phyloP scores from a whole-genome alignment of 202 grass and related monocot genomes.

The Zoysia matrella region DNA sequence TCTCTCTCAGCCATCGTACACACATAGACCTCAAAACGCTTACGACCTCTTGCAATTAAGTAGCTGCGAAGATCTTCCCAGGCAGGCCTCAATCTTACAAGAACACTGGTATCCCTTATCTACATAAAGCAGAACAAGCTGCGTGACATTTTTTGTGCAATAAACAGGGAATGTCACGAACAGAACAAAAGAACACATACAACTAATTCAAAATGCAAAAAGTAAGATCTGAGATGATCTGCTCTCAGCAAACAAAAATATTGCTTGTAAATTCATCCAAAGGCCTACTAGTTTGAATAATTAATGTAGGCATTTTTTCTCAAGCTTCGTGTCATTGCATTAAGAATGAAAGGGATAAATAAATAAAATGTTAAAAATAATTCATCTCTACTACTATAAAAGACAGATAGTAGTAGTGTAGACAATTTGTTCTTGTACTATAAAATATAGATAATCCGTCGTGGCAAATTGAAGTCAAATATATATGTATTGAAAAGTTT shows the following conservation, averaged over 20 bases:
- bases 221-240: too few species aligned
- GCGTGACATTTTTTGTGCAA: slow-evolving; percentile 4
- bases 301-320: too few species aligned
- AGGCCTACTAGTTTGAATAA: background rate
- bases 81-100: slow-evolving; percentile 88
- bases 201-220: background rate
- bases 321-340: too few species aligned
- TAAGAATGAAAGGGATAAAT: too few species aligned
- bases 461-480: background rate
- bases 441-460: background rate
- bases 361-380: too few species aligned
- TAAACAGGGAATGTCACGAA: background rate
- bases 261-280: background rate
- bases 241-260: background rate
- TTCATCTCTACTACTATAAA: too few species aligned
- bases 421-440: too few species aligned
- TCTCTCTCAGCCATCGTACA: background rate
- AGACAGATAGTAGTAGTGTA: too few species aligned
- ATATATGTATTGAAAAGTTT: background rate
- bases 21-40: slow-evolving; percentile 97
- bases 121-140: slow-evolving; percentile 49
- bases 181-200: background rate
- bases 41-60: slow-evolving; percentile 90
- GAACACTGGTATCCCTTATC: slow-evolving; percentile 97
- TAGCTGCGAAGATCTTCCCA: slow-evolving; percentile 98